Evolutionary conservation across 1,139 yeast genomes (phyloP).

Genomic region (Yamadazyma buinensis): DNA sequence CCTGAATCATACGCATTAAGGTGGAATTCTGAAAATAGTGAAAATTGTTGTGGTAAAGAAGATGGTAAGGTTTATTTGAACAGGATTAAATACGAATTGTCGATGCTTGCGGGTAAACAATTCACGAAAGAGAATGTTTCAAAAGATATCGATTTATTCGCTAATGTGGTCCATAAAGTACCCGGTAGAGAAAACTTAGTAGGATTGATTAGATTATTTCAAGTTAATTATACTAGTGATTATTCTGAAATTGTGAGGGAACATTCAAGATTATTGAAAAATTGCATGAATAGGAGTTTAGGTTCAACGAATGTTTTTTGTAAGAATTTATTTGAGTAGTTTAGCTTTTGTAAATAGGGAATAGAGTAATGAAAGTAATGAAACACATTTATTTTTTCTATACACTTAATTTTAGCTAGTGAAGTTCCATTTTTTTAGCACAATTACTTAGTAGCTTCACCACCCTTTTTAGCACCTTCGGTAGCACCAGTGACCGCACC

Average conservation of each 20-base stretch:
- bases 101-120: slow-evolving; percentile 16
- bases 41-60: slow-evolving; percentile 19
- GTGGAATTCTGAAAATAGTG: slow-evolving; percentile 7
- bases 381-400: too few relatives aligned
- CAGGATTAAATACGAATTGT: slow-evolving; percentile 29
- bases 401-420: too few relatives aligned
- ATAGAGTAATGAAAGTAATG: too few relatives aligned
- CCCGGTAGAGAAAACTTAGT: slow-evolving; percentile 29
- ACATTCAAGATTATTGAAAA: slow-evolving; percentile 12
- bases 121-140: slow-evolving; percentile 18
- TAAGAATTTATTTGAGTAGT: slow-evolving; percentile 13
- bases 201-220: slow-evolving; percentile 32
- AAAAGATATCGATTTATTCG: slow-evolving; percentile 15
- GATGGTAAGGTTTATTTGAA: slow-evolving; percentile 39
- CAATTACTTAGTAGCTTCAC: slow-evolving; percentile 21
- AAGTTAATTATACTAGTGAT: slow-evolving; percentile 8
- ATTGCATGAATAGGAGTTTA: slow-evolving; percentile 14
- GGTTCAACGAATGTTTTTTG: slow-evolving; percentile 12
- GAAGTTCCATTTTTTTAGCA: too few relatives aligned
- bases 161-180: slow-evolving; percentile 14
- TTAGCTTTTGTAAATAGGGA: too few relatives aligned
- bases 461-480: slow-evolving; percentile 51
- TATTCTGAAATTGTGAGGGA: slow-evolving; percentile 15
- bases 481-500: slow-evolving; percentile 58
- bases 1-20: slow-evolving; percentile 24